phyloP scores from a whole-genome alignment of 2,329 filamentous ascomycete genomes.

The Colletotrichum higginsianum region DNA sequence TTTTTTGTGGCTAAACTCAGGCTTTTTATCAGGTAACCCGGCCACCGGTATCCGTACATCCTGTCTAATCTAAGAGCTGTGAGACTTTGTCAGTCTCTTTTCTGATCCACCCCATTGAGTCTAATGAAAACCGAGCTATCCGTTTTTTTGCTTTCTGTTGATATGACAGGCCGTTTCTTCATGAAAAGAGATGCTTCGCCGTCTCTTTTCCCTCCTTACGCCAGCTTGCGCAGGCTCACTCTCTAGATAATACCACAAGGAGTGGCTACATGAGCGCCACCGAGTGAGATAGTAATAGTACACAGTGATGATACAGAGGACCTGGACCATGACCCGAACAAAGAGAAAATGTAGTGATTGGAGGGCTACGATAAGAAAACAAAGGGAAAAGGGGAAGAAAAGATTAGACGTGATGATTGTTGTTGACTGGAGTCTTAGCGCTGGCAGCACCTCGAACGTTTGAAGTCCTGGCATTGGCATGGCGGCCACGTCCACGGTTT shows the following conservation, averaged over 20 bases:
- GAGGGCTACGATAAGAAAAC: background rate
- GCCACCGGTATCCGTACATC: constrained; percentile 19
- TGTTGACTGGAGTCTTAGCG: background rate
- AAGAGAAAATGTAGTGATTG: background rate
- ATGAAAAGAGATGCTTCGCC: background rate
- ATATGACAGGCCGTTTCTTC: background rate
- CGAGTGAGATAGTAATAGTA: background rate
- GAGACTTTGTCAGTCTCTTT: constrained; percentile 9
- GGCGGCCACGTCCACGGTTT: constrained; percentile 31
- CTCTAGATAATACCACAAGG: constrained; percentile 11
- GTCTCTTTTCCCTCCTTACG: background rate
- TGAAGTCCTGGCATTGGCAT: background rate
- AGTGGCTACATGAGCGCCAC: background rate
- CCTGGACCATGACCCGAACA: background rate
- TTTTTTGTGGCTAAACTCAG: background rate
- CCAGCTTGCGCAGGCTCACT: constrained; percentile 1
- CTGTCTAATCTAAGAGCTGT: constrained; percentile 19
- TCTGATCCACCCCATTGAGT: background rate
- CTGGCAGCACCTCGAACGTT: background rate
- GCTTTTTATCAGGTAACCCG: constrained; percentile 13
- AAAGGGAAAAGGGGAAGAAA: background rate
- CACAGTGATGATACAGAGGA: background rate
- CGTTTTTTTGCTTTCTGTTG: constrained; percentile 6
- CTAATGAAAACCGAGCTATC: constrained; percentile 12
- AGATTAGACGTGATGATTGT: background rate